phyloP scores from a whole-genome alignment of 371 early-diverging fungal genomes.

The Saksenaea oblongispora region DNA sequence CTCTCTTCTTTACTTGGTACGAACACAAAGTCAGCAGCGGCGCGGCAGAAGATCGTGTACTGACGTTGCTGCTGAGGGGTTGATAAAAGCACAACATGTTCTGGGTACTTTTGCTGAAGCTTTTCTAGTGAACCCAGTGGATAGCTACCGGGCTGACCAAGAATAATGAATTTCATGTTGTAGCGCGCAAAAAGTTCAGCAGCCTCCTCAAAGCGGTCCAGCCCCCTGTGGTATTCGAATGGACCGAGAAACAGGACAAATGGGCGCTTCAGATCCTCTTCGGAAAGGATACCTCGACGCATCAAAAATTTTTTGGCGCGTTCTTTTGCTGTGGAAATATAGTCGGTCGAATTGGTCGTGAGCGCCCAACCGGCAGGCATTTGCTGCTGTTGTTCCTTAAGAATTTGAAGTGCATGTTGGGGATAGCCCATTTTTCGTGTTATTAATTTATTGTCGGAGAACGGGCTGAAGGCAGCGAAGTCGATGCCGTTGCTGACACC shows the following conservation, averaged over 20 bases:
- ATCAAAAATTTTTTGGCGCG: conserved; percentile 53
- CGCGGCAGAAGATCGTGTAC: conserved; percentile 54
- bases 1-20: conserved; percentile 57
- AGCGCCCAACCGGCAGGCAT: conserved; percentile 28
- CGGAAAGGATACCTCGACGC: conserved; percentile 41
- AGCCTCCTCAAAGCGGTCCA: conserved; percentile 49
- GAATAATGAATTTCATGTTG: conserved; percentile 56
- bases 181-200: conserved; percentile 38
- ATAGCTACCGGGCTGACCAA: conserved; percentile 59
- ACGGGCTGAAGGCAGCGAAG: conserved; percentile 55
- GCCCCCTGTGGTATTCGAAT: conserved; percentile 55
- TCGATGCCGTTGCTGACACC: conserved; percentile 69
- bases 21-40: conserved; percentile 65
- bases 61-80: conserved; percentile 51
- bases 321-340: conserved; percentile 48
- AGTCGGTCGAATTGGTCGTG: conserved; percentile 31
- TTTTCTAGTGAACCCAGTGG: conserved; percentile 45
- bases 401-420: conserved; percentile 31
- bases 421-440: conserved; percentile 48
- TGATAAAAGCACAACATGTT: conserved; percentile 49
- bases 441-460: conserved; percentile 44
- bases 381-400: conserved; percentile 23
- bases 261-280: conserved; percentile 52
- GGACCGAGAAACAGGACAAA: conserved; percentile 58
- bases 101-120: conserved; percentile 45